Evolutionary conservation across 2,329 filamentous ascomycete genomes (phyloP).

Genomic region (Bimuria novae-zelandiae): DNA sequence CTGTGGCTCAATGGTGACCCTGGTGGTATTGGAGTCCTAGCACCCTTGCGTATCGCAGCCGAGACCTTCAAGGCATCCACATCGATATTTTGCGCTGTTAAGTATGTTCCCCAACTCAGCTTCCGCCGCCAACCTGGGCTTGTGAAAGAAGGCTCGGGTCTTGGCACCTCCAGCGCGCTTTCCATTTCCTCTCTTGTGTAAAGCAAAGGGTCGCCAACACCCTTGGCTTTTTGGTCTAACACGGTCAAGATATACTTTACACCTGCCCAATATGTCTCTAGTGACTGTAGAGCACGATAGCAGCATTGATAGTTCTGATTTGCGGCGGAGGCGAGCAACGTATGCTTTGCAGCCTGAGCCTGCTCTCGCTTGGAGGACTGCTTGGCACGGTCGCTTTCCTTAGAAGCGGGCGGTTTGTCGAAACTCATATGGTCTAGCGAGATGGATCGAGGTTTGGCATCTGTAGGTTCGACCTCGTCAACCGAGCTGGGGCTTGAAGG

Average conservation of each 20-base stretch:
- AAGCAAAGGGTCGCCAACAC: conserved; percentile 74
- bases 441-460: conserved; percentile 40
- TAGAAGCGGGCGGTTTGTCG: conserved; percentile 11
- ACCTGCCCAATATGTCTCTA: conserved; percentile 86
- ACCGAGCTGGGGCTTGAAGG: conserved; percentile 53
- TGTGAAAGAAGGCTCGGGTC: conserved; percentile 55
- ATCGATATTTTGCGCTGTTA: conserved; percentile 39
- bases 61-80: conserved; percentile 37
- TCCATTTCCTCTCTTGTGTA: conserved; percentile 77
- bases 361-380: conserved; percentile 40
- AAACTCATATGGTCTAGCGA: conserved; percentile 30
- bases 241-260: conserved; percentile 86
- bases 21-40: conserved; percentile 36
- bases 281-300: conserved; percentile 78
- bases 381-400: conserved; percentile 20
- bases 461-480: conserved; percentile 37
- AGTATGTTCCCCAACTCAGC: conserved; percentile 50
- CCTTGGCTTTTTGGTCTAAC: conserved; percentile 84
- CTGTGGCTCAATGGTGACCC: conserved; percentile 56
- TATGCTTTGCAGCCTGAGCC: conserved; percentile 65
- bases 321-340: conserved; percentile 76
- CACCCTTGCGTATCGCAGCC: conserved; percentile 37
- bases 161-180: conserved; percentile 63
- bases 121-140: conserved; percentile 58
- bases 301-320: conserved; percentile 87